Evolutionary conservation across 306 rosid genomes (phyloP).

Genomic region (Cotoneaster glaucophyllus): DNA sequence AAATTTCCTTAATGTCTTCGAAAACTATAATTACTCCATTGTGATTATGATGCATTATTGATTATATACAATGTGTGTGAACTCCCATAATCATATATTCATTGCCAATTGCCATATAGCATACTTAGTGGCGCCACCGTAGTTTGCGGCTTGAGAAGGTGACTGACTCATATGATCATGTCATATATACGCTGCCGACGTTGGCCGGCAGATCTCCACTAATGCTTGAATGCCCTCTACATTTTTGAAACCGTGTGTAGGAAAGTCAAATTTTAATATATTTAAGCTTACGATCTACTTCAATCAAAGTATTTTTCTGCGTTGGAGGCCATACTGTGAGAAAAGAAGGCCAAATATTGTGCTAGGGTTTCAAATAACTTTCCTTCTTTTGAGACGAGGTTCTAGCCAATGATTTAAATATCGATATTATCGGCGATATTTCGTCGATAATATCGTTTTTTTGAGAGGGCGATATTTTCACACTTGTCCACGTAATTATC

Average conservation of each 20-base stretch:
- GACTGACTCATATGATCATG: background rate
- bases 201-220: conserved; percentile 23
- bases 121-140: conserved; percentile 32
- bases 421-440: no score
- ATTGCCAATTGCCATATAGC: conserved; percentile 7
- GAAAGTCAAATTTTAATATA: conserved; percentile 8
- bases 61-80: conserved; percentile 7
- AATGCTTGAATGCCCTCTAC: conserved; percentile 10
- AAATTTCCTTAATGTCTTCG: conserved; percentile 14
- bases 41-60: conserved; percentile 1
- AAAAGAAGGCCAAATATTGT: background rate
- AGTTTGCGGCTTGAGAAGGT: conserved; percentile 31
- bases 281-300: background rate
- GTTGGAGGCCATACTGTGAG: conserved; percentile 17
- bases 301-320: background rate
- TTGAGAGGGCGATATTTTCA: no score
- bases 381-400: background rate
- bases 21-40: background rate
- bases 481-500: no score
- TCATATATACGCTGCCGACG: conserved; percentile 26
- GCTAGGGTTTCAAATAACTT: conserved; percentile 11
- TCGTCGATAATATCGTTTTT: no score
- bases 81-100: conserved; percentile 12
- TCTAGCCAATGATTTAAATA: background rate
- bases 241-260: conserved; percentile 22